Conservation (phyloP, 2,329 filamentous ascomycete species). For the Xylaria polymorpha region DNA sequence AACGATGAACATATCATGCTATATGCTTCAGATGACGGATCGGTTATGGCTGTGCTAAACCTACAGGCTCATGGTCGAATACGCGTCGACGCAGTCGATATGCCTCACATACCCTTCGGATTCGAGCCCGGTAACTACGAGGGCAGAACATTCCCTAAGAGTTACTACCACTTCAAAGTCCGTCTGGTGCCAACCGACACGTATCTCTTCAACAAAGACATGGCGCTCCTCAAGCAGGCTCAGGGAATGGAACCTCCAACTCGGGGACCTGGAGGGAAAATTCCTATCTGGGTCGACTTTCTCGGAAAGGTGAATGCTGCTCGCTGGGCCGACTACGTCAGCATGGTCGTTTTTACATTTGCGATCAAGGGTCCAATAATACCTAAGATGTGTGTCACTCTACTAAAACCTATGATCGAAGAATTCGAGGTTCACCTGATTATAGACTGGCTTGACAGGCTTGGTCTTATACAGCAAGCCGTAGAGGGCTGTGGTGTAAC, state of each 20-base stretch:
- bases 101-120: conserved; percentile 74
- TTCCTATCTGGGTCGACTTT: conserved; percentile 80
- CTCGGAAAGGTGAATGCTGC: conserved; percentile 67
- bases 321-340: conserved; percentile 73
- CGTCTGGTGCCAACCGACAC: conserved; percentile 66
- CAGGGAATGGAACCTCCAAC: conserved; percentile 56
- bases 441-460: conserved; percentile 66
- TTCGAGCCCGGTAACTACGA: conserved; percentile 79
- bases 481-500: conserved; percentile 56
- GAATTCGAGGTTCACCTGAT: conserved; percentile 71
- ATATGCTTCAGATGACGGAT: conserved; percentile 68
- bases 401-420: conserved; percentile 69
- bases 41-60: conserved; percentile 74
- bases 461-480: conserved; percentile 62
- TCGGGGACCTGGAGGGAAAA: conserved; percentile 57
- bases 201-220: conserved; percentile 68
- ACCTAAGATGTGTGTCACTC: conserved; percentile 62
- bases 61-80: conserved; percentile 70
- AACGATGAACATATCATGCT: conserved; percentile 46
- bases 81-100: conserved; percentile 62
- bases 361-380: conserved; percentile 71
- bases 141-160: conserved; percentile 73
- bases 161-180: conserved; percentile 72
- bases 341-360: conserved; percentile 70
- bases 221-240: conserved; percentile 56